Conservation (phyloP, 108 stramenopile species). For the Skeletonema tropicum region DNA sequence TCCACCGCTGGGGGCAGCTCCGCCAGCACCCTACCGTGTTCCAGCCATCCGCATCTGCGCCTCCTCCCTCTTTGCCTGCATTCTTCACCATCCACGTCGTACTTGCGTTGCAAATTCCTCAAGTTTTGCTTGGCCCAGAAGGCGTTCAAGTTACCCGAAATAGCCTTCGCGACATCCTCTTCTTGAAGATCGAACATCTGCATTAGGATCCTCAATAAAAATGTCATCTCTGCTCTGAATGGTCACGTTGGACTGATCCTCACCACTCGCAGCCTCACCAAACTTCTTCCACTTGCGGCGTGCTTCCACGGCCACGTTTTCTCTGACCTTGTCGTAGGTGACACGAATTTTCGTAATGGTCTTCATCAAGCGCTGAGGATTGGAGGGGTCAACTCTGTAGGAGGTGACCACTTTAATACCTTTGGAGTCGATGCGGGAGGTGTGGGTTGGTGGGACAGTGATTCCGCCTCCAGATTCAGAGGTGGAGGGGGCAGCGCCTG, state of each 20-base stretch:
- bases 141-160: conserved; percentile 84
- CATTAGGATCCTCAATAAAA: conserved; percentile 86
- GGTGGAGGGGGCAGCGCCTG: conserved; percentile 18
- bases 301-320: conserved; percentile 65
- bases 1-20: conserved; percentile 37
- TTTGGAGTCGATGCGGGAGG: conserved; percentile 78
- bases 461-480: conserved; percentile 23
- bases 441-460: conserved; percentile 84
- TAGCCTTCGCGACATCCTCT: conserved; percentile 76
- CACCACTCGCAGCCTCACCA: conserved; percentile 71
- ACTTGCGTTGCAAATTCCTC: conserved; percentile 86
- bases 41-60: conserved; percentile 73
- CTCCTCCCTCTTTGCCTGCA: conserved; percentile 46
- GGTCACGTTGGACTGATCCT: conserved; percentile 75
- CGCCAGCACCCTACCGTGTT: conserved; percentile 70
- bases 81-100: conserved; percentile 77
- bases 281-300: conserved; percentile 88
- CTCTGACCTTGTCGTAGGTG: conserved; percentile 54
- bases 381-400: conserved; percentile 76
- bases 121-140: conserved; percentile 92
- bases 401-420: conserved; percentile 88
- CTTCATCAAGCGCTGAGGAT: conserved; percentile 70
- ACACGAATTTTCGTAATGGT: conserved; percentile 80
- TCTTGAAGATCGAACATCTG: conserved; percentile 89
- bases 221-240: conserved; percentile 84